phyloP scores from a whole-genome alignment of 371 early-diverging fungal species.

The Mucor lusitanicus region DNA sequence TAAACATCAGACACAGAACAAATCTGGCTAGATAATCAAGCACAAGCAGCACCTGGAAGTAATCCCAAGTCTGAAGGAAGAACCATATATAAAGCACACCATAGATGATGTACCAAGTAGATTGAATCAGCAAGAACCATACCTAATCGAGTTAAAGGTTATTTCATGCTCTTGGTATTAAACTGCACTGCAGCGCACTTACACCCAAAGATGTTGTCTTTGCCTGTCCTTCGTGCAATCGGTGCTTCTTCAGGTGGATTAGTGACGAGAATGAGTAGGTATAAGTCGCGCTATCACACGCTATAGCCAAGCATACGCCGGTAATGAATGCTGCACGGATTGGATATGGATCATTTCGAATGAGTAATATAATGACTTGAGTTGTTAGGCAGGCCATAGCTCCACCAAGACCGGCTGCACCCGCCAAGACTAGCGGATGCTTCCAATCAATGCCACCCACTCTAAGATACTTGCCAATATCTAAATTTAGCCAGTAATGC shows the following conservation, averaged over 20 bases:
- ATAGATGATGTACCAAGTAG: slow-evolving; percentile 9
- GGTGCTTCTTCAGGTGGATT: slow-evolving; percentile 2
- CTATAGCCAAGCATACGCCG: slow-evolving; percentile 23
- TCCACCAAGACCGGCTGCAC: neutral
- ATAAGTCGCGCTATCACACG: slow-evolving; percentile 1
- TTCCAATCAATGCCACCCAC: neutral
- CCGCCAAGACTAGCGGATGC: slow-evolving; percentile 6
- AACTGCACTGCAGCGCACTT: neutral
- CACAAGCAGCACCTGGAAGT: slow-evolving; percentile 8
- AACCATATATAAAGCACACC: slow-evolving; percentile 23
- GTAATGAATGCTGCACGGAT: slow-evolving; percentile 11
- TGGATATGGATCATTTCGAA: slow-evolving; percentile 9
- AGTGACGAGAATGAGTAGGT: slow-evolving; percentile 13
- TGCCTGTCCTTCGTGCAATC: slow-evolving; percentile 17
- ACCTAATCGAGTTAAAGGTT: slow-evolving; percentile 7
- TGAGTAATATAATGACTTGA: slow-evolving; percentile 6
- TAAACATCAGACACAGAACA: slow-evolving; percentile 19
- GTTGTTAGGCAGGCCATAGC: slow-evolving; percentile 7
- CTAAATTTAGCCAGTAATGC: slow-evolving; percentile 20
- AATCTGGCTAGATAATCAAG: slow-evolving; percentile 18
- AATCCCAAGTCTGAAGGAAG: slow-evolving; percentile 12
- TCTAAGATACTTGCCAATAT: slow-evolving; percentile 18
- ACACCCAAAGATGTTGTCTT: slow-evolving; percentile 26
- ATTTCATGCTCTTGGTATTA: neutral
- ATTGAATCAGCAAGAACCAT: slow-evolving; percentile 19